A percentile compares a stretch with the other conserved stretches of the same genome.
phyloP scores from a whole-genome alignment of 345 rosid species.

The Camelina neglecta region DNA sequence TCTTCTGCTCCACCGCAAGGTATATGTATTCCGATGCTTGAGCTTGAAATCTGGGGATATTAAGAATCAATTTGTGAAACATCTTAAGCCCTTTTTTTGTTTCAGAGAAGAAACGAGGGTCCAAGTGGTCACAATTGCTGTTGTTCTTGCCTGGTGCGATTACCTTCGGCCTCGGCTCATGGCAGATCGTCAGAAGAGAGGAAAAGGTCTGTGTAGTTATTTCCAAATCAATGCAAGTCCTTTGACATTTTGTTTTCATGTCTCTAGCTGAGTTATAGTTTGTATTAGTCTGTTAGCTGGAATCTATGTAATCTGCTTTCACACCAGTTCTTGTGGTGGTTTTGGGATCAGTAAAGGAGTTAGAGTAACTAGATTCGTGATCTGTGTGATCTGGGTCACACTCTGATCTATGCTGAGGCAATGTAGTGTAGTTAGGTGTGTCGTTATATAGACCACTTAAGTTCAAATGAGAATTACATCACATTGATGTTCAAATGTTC shows the following conservation, averaged over 20 bases:
- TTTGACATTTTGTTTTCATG: background rate
- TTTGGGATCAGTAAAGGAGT: background rate
- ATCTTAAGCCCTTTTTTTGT: background rate
- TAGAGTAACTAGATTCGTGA: background rate
- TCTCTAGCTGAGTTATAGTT: background rate
- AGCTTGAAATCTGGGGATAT: constrained; percentile 2
- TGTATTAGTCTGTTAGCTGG: background rate
- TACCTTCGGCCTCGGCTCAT: constrained; percentile 94
- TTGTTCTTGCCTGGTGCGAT: constrained; percentile 90
- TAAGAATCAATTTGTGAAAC: background rate
- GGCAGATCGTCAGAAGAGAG: constrained; percentile 93
- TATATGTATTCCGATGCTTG: constrained; percentile 31
- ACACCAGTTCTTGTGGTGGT: background rate
- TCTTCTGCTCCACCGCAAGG: constrained; percentile 52
- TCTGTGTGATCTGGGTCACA: background rate
- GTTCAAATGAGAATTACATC: background rate
- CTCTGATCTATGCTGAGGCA: constrained; percentile 1
- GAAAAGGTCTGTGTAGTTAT: constrained; percentile 67
- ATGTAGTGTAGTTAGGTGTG: background rate
- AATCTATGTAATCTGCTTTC: background rate
- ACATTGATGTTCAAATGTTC: background rate
- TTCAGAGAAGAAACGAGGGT: constrained; percentile 51
- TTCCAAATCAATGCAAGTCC: constrained; percentile 5
- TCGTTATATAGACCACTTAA: background rate
- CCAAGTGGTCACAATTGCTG: constrained; percentile 66